These are phyloP conservation scores for Ilyonectria robusta DNA, from an alignment of 2,329 filamentous ascomycete genomes.

Conservation along the genomic window DNA sequence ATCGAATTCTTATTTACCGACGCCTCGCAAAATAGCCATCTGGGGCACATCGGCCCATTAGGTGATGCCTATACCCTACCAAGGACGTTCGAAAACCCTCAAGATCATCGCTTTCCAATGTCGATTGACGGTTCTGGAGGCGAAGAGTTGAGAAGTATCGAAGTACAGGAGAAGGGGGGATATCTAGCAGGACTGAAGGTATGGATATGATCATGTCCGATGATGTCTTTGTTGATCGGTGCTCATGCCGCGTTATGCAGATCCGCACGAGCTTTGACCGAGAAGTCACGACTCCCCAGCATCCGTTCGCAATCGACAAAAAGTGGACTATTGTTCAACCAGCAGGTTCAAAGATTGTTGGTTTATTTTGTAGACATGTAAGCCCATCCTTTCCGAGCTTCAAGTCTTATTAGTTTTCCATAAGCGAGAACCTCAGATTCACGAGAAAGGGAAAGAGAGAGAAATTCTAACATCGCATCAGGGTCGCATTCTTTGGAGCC, in stretches of 20 bases:
- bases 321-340: constrained; percentile 27
- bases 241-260: constrained; percentile 6
- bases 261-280: constrained; percentile 27
- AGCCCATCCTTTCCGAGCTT: neutral
- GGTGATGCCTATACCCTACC: neutral
- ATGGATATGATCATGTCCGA: neutral
- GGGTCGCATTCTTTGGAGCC: neutral
- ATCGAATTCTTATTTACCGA: constrained; percentile 31
- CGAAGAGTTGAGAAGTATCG: constrained; percentile 26
- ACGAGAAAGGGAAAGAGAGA: neutral
- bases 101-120: constrained; percentile 4
- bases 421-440: too few species aligned
- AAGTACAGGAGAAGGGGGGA: neutral
- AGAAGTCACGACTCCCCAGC: constrained; percentile 7
- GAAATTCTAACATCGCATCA: neutral
- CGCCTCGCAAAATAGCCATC: constrained; percentile 13
- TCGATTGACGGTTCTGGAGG: constrained; percentile 23
- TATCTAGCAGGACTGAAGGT: constrained; percentile 31
- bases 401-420: neutral
- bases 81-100: neutral
- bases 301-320: neutral
- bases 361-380: constrained; percentile 28
- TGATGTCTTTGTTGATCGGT: neutral
- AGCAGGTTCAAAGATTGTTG: constrained; percentile 27
- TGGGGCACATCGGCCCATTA: constrained; percentile 16